Base-by-base conservation (phyloP, 176 grass and related monocot species). In the Eragrostis curvula region DNA sequence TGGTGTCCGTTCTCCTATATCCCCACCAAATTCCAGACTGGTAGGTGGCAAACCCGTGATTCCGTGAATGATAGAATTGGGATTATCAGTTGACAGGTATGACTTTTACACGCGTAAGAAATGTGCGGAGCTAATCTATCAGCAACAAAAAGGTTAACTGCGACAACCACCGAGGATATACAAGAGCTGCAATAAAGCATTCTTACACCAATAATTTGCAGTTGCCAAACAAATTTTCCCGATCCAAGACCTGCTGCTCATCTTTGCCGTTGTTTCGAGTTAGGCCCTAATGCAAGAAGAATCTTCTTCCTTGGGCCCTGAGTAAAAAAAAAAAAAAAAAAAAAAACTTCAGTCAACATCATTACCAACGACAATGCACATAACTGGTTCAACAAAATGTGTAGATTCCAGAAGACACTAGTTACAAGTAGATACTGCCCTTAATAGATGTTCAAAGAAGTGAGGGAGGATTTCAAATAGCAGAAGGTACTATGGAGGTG, bases 281-380 rank as follows among this genome's bases (percentile, higher is more conserved):
- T 80, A 69, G 93, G 68, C 40, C 86, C 76, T 25, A 87, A 66
- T 57, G 93, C 93, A 70, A 88, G 89, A 10, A 95, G 90, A 44
- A 95, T 95, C 82, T 95, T 95, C 93, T 95, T 95, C 79, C 93
- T 74, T 43, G 93, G 93, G 39, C 93, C 93, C 93, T 95, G 82
- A 42, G 70, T 36, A 41, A 75, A 21, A 29, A 14, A 70, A 70
- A 40, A 17, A 70, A 70, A 40, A 17, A n/a, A 41, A 75, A 21
- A 29, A 14, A 70, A 70, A 40, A 17, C 12, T 74, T 25, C 59
- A 83, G n/a, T 74, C 10, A 79, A 71, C 39, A 53, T 44, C 11
- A 28, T 84, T 42, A 51, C 15, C 44, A 60, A 73, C 40, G 17
- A 66, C 21, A 51, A 23, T 45, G 29, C 30, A 78, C 41, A 88